Evolutionary conservation across 2,329 filamentous ascomycete genomes (phyloP), one percentile per base, ranked within the genome.

Genomic region (Metarhizium brunneum): DNA sequence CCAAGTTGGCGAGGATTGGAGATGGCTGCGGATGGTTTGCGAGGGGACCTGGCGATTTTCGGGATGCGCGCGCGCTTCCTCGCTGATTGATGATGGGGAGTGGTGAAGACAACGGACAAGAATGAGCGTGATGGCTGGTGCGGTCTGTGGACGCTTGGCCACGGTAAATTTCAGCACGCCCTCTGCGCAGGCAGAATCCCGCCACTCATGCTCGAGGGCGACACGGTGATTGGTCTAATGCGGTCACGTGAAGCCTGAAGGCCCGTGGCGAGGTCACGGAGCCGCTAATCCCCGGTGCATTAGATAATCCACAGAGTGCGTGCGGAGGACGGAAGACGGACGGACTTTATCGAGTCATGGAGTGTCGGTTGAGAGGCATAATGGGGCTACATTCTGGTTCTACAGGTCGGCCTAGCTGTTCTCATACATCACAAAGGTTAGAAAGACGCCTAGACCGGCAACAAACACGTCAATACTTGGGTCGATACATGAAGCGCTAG

Each of bases 41-140:
- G 74, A 76, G 75, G 76, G 71, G 77, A 76, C 78, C 74, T 76
- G 77, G 77, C 75, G 79, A 80, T 80, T 77, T 80, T 80, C 77
- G 72, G 65, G 78, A 82, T 82, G 79, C 79, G 79, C 78, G 79
- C 76, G 69, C 57, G 56, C 60, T 62, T 56, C 58, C 73, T 77
- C 71, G 72, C 73, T 72, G 65, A 65, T 71, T 73, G 71, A 75
- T 74, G 73, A 76, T 74, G 73, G 71, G 75, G 76, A 76, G 70
- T 76, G 74, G 76, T 76, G 74, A 77, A 74, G 73, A 75, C 73
- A 74, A 71, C 69, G 65, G 72, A 71, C 73, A 75, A 75, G 73
- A 75, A 76, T 73, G 71, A 69, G 71, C 71, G 72, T 74, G 73
- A 74, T 71, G 71, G 73, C 68, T 71, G 69, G 72, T 75, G 73